Evolutionary conservation across 163 green algal species (phyloP), one percentile per base, ranked within the genome.

Genomic region (Chloroidium sp.): DNA sequence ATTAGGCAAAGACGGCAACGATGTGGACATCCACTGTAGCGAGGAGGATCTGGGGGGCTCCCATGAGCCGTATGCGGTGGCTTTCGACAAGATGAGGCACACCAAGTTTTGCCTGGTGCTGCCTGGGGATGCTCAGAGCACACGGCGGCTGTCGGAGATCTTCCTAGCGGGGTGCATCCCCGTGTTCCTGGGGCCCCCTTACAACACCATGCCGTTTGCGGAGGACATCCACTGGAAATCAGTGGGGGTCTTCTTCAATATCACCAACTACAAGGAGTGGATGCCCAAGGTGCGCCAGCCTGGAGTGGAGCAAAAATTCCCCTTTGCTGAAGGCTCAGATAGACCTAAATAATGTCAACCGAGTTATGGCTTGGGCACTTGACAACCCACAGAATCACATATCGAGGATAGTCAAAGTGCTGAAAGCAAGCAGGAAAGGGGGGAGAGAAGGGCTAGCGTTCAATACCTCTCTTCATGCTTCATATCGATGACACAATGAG

Each of bases 111-210:
- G 80, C 75, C 75, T 83, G 0, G 74, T 83, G 1, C 62, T 83
- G 62, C 80, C 80, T 6, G 80, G 80, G 57, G 69, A 83, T 64
- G 62, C 61, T 4, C 80, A 83, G 75, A 77, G 62, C 64, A 83
- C 58, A 12, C 80, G 69, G 57, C 74, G 80, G 58, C 75, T 83
- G 74, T 76, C 80, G 10, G 80, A 83, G 64, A 62, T 62, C 10
- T 79, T 83, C 74, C 10, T 83, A 1, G 36, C 74, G 4, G 80
- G 80, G 62, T 83, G 80, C 75, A 83, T 83, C 13, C 80, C 80
- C 59, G 80, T 83, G 2, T 83, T 83, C 61, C 4, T 83, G 0
- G 80, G 80, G 2, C 74, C 80, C 3, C 80, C 80, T 59, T 83
- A 59, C n/a, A 61, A 83, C 75, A 69, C 62, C 57, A 57, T 83